Evolutionary conservation across 768 basidiomycete species (phyloP), one percentile per base, ranked within the genome.

Genomic region (Hygrocybe coccinea): DNA sequence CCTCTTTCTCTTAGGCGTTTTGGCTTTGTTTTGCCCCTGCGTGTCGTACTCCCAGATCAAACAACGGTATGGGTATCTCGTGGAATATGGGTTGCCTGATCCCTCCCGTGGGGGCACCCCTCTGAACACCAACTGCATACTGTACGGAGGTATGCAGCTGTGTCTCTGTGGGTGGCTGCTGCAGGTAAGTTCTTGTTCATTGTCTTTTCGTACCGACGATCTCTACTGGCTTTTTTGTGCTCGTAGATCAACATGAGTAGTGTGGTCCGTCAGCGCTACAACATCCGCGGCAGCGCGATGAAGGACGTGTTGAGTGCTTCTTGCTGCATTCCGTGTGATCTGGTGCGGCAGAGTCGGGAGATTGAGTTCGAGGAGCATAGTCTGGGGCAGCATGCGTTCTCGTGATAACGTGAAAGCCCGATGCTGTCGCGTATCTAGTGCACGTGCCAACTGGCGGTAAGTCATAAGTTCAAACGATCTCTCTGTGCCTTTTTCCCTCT

Each of bases 21-120:
- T 73, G 17, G 62, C 76, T 1, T 73, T 65, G 36, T 78, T 64
- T 62, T 73, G 68, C 65, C 78, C 78, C 1, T 78, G 76, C 62
- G 56, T 77, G 55, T 59, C 69, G 38, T 77, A 76, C 63, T 65
- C 69, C 29, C 62, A 73, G 56, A 71, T 71, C 64, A 76, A 73
- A 60, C 64, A 64, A 24, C 76, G 78, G 51, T 62, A 69, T 49
- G 71, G 76, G 25, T 70, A 76, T 55, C 63, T 80, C 44, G 60
- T 68, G 35, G 38, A 29, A 1, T 61, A 73, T 17, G 76, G 74
- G 22, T 58, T 52, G n/a, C 71, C 75, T 24, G 72, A 76, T 53
- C 75, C 73, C 9, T 63, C 67, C 19, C 66, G 67, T 24, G 76
- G 73, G 11, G 69, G 70, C 1, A 58, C 59, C 47, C 19, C 29